Percentiles rank a stretch among this genome's conserved stretches.
Conservation (phyloP, 805 yeast species). For the Candida hungchunana region DNA sequence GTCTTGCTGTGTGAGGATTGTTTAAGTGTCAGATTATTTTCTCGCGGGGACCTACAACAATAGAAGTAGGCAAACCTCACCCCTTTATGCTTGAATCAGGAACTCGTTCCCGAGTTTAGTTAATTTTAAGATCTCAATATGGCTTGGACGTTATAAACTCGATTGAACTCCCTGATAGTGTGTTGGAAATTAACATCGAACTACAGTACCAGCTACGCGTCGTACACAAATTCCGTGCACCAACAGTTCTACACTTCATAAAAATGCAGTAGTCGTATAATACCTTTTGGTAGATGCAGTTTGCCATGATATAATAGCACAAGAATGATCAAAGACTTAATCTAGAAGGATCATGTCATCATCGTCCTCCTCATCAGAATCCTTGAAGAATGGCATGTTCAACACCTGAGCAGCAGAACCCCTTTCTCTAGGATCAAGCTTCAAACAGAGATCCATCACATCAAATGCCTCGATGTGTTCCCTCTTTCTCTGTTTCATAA, state of each 20-base stretch:
- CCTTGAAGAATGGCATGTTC: conserved; percentile 23
- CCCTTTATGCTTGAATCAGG: too few relatives aligned
- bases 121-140: too few relatives aligned
- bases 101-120: too few relatives aligned
- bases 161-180: too few relatives aligned
- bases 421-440: conserved; percentile 73
- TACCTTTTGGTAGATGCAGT: too few relatives aligned
- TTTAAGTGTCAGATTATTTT: too few relatives aligned
- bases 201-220: too few relatives aligned
- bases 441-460: conserved; percentile 47
- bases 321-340: not conserved
- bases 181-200: too few relatives aligned
- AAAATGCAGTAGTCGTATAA: too few relatives aligned
- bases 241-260: not conserved
- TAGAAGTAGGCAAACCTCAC: too few relatives aligned
- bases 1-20: not conserved
- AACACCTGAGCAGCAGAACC: conserved; percentile 79
- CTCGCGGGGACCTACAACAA: too few relatives aligned
- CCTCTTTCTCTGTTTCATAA: conserved; percentile 8
- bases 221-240: not conserved
- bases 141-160: too few relatives aligned
- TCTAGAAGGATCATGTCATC: conserved; percentile 15
- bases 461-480: conserved; percentile 23
- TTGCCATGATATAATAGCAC: not conserved
- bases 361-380: conserved; percentile 18